Evolutionary conservation across 75 land plant species (phyloP).

Genomic region (Selaginella tamariscina): DNA sequence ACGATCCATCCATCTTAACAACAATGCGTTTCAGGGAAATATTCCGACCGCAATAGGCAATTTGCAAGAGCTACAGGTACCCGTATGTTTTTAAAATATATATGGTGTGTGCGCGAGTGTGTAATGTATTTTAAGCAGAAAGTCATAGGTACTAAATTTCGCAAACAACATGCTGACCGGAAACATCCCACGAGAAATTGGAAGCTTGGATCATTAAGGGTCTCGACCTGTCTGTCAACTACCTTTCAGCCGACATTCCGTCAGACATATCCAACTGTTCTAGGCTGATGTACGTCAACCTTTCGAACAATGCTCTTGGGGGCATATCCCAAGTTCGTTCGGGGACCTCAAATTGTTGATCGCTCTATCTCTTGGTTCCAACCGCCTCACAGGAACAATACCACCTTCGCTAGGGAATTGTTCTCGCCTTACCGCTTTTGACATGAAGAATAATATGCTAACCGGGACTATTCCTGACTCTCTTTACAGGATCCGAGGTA

Average conservation of each 20-base stretch:
- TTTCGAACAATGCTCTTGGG: conserved; percentile 34
- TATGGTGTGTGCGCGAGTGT: too few species aligned
- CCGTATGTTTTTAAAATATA: too few species aligned
- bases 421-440: not conserved
- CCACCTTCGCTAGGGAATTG: conserved; percentile 3
- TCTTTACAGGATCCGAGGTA: not conserved
- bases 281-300: conserved; percentile 32
- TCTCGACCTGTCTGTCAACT: conserved; percentile 53
- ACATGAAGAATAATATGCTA: not conserved
- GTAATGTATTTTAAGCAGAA: too few species aligned
- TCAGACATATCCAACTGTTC: conserved; percentile 8
- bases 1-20: conserved; percentile 37
- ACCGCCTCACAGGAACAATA: not conserved
- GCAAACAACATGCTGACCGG: not conserved
- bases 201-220: conserved; percentile 14
- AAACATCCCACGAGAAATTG: not conserved
- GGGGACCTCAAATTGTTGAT: conserved; percentile 36
- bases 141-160: not conserved
- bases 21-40: conserved; percentile 41
- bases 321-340: conserved; percentile 49
- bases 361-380: conserved; percentile 19
- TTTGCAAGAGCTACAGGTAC: not conserved
- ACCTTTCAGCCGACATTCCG: conserved; percentile 42
- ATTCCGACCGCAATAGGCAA: not conserved
- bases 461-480: not conserved